Conservation (phyloP, 495 filamentous ascomycete species). For the Aspergillus coremiiformis region DNA sequence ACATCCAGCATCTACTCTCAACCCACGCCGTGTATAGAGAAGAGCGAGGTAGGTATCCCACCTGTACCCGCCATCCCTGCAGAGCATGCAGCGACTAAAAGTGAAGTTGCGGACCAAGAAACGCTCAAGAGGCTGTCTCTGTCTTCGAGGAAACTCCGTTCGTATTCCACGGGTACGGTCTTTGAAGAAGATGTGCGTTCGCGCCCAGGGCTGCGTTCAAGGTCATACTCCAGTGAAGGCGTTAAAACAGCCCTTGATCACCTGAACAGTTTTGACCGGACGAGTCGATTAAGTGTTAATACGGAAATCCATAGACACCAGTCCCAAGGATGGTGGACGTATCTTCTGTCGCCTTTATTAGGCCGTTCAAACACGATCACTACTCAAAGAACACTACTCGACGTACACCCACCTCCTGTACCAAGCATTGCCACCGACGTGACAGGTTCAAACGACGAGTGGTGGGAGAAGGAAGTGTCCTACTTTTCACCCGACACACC, state of each 20-base stretch:
- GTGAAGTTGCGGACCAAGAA: constrained; percentile 24
- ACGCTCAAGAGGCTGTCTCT: constrained; percentile 26
- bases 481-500: constrained; percentile 35
- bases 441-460: constrained; percentile 23
- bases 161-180: constrained; percentile 43
- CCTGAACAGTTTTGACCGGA: not conserved
- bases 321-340: constrained; percentile 85
- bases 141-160: constrained; percentile 22
- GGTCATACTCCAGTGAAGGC: constrained; percentile 14
- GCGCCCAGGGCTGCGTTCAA: constrained; percentile 10
- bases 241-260: constrained; percentile 17
- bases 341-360: constrained; percentile 70
- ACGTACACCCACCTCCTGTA: constrained; percentile 24
- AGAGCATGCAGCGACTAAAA: constrained; percentile 23
- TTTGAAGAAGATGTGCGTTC: constrained; percentile 50
- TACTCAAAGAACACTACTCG: constrained; percentile 23
- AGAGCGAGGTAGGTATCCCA: constrained; percentile 33
- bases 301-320: constrained; percentile 47
- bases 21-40: constrained; percentile 33
- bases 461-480: constrained; percentile 37
- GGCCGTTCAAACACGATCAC: constrained; percentile 34
- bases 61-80: constrained; percentile 59
- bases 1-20: constrained; percentile 67
- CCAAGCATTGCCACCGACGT: constrained; percentile 25
- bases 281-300: constrained; percentile 27